phyloP scores from a whole-genome alignment of 371 early-diverging fungal genomes.

The Batkoa obscura region DNA sequence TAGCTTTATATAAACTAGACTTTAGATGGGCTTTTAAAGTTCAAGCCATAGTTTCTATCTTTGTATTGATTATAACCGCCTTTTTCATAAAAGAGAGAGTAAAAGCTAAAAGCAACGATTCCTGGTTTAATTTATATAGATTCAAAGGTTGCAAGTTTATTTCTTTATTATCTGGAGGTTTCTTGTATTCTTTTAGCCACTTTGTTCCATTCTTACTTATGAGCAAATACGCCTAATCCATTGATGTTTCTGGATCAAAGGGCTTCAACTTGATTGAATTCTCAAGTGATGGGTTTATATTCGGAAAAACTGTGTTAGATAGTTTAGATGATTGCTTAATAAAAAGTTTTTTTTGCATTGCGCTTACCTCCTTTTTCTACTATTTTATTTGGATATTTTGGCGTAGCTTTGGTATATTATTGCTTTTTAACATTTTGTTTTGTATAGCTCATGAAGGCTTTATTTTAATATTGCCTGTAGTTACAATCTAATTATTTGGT shows the following conservation, averaged over 20 bases:
- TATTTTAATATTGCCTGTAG: constrained; percentile 21
- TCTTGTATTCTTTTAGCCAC: neutral
- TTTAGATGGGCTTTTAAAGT: constrained; percentile 39
- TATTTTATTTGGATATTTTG: constrained; percentile 43
- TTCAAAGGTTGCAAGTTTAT: neutral
- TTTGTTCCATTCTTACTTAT: constrained; percentile 3
- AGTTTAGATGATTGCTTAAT: constrained; percentile 34
- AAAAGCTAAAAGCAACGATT: constrained; percentile 9
- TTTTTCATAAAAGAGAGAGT: neutral
- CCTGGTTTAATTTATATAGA: constrained; percentile 10
- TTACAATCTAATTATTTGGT: constrained; percentile 18
- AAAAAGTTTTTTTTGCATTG: constrained; percentile 18
- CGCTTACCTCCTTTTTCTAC: constrained; percentile 19
- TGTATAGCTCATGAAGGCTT: constrained; percentile 30
- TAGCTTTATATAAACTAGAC: constrained; percentile 30
- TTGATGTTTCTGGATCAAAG: constrained; percentile 24
- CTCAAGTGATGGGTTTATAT: constrained; percentile 38
- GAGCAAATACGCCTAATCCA: constrained; percentile 2
- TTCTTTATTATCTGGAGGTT: neutral
- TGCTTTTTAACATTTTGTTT: constrained; percentile 26
- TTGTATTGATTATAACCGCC: constrained; percentile 15
- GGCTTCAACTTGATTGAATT: constrained; percentile 22
- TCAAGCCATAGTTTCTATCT: constrained; percentile 28
- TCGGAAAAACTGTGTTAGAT: constrained; percentile 36
- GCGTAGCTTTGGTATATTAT: constrained; percentile 18